Conservation (phyloP, 164 flowering plant genomes). For the Vitis rupestris region DNA sequence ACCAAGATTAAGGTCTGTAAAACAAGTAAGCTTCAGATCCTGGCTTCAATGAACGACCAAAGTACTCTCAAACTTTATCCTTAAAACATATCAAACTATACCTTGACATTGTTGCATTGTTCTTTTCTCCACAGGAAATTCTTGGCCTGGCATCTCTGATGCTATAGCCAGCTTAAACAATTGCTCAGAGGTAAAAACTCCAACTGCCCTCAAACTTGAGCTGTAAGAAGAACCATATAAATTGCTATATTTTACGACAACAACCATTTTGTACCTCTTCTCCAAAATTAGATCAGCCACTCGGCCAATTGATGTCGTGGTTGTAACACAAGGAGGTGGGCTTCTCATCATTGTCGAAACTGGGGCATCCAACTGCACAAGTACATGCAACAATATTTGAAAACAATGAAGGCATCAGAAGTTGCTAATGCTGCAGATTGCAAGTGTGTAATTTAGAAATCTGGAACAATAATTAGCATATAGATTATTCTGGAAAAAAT, state of each 20-base stretch:
- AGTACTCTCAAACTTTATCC: too few species aligned
- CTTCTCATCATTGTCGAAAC: slow-evolving; percentile 58
- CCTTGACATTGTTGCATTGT: too few species aligned
- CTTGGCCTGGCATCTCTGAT: slow-evolving; percentile 11
- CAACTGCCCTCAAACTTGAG: slow-evolving; percentile 53
- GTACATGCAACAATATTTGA: background rate
- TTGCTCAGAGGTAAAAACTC: slow-evolving; percentile 53
- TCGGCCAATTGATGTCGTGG: slow-evolving; percentile 51
- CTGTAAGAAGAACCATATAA: slow-evolving; percentile 23
- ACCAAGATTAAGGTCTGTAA: too few species aligned
- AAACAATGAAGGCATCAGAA: background rate
- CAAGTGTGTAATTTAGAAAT: too few species aligned
- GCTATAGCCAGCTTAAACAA: slow-evolving; percentile 32
- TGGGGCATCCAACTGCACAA: slow-evolving; percentile 57
- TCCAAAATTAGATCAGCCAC: slow-evolving; percentile 62
- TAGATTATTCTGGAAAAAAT: too few species aligned
- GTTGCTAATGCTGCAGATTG: background rate
- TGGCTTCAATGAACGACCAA: too few species aligned
- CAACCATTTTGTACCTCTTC: slow-evolving; percentile 64
- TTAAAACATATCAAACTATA: too few species aligned
- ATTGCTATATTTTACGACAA: slow-evolving; percentile 45
- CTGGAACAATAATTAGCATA: too few species aligned
- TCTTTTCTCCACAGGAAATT: background rate
- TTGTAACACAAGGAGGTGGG: slow-evolving; percentile 63
- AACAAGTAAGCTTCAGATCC: too few species aligned